These are phyloP conservation scores for Mrakia gelida DNA, from an alignment of 768 basidiomycete species.

Conservation along the genomic window DNA sequence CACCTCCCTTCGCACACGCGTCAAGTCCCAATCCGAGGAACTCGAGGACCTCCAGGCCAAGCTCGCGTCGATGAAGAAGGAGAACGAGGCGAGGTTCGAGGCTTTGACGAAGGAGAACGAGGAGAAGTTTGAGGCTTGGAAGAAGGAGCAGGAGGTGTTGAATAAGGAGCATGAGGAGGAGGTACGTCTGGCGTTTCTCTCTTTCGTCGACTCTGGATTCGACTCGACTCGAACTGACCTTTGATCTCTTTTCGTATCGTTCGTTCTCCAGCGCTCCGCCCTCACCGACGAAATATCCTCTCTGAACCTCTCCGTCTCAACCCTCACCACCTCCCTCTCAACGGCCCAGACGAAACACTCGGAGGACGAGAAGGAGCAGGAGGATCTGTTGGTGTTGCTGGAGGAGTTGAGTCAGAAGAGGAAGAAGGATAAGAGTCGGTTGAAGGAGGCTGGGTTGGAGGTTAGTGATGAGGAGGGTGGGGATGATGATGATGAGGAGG, in stretches of 20 bases:
- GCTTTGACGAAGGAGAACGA: slow-evolving; percentile 33
- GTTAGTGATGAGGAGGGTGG: slow-evolving; percentile 80
- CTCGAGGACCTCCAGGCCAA: slow-evolving; percentile 46
- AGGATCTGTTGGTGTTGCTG: slow-evolving; percentile 85
- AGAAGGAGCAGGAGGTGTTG: neutral
- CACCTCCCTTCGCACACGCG: slow-evolving; percentile 73
- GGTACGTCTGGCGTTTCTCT: slow-evolving; percentile 34
- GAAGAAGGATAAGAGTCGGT: slow-evolving; percentile 67
- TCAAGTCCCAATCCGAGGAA: slow-evolving; percentile 65
- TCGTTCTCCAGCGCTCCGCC: neutral
- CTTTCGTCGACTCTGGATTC: no score
- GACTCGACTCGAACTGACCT: no score
- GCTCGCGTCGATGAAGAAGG: slow-evolving; percentile 39
- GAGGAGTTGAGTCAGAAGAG: slow-evolving; percentile 88
- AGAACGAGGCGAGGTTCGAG: slow-evolving; percentile 30
- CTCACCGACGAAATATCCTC: slow-evolving; percentile 20
- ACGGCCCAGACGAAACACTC: slow-evolving; percentile 35
- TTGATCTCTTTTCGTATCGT: neutral
- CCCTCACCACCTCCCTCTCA: slow-evolving; percentile 14
- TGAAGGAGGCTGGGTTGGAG: slow-evolving; percentile 70
- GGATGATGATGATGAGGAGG: slow-evolving; percentile 63
- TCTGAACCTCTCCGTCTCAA: slow-evolving; percentile 14
- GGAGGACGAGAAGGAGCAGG: slow-evolving; percentile 92
- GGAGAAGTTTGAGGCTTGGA: neutral
- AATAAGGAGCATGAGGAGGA: slow-evolving; percentile 37